Conservation (phyloP, 2,329 filamentous ascomycete species). For the Cercospora zeae-maydis region DNA sequence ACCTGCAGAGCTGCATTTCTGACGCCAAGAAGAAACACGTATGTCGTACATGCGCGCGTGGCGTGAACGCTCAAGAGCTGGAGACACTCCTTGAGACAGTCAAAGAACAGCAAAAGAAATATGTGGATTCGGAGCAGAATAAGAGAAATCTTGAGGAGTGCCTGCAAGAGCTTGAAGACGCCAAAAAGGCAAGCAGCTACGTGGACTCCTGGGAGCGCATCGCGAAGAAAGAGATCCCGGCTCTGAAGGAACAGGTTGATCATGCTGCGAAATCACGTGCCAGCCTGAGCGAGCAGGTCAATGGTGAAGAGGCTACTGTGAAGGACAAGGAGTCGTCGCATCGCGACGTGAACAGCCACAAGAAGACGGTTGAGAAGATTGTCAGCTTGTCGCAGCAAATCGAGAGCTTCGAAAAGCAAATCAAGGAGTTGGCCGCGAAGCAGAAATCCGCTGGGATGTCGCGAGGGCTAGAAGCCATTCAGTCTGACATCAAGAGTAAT, state of each 20-base stretch:
- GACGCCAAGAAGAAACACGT: conserved; percentile 63
- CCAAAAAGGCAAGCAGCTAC: conserved; percentile 60
- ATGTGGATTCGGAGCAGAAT: conserved; percentile 14
- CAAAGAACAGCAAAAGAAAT: conserved; percentile 38
- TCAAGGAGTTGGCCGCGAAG: conserved; percentile 70
- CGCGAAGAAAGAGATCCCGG: conserved; percentile 64
- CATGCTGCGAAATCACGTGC: conserved; percentile 44
- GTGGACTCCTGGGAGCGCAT: conserved; percentile 74
- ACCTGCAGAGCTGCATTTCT: conserved; percentile 29
- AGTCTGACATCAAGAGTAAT: conserved; percentile 66
- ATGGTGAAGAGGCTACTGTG: conserved; percentile 65
- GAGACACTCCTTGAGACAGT: conserved; percentile 66
- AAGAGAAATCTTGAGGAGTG: conserved; percentile 52
- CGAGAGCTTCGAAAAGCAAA: conserved; percentile 65
- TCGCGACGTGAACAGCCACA: conserved; percentile 70
- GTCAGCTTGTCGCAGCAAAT: conserved; percentile 69
- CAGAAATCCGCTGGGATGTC: conserved; percentile 64
- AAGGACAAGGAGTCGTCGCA: conserved; percentile 60
- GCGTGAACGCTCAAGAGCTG: conserved; percentile 60
- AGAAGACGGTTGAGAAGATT: conserved; percentile 73
- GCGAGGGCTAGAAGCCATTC: conserved; percentile 77
- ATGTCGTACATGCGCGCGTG: conserved; percentile 72
- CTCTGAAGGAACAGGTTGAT: conserved; percentile 61
- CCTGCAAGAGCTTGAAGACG: conserved; percentile 44
- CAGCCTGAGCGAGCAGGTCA: conserved; percentile 42